These are phyloP conservation scores for Dioscorea alata DNA, from an alignment of 106 monocot genomes.

Conservation along the genomic window DNA sequence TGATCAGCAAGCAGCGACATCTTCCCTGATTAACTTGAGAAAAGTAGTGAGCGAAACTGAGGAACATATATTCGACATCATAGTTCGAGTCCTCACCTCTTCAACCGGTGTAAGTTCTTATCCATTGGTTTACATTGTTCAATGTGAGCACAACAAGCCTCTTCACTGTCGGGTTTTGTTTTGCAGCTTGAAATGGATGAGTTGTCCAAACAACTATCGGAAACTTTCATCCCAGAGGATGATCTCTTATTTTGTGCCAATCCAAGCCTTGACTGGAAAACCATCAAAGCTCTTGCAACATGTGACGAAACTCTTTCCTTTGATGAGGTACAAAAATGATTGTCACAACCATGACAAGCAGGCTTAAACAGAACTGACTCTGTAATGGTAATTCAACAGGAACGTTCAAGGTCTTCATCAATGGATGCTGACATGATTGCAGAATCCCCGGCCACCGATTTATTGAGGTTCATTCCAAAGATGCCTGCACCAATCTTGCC, in stretches of 20 bases:
- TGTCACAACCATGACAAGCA: no score
- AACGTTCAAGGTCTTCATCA: constrained; percentile 55
- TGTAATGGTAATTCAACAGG: constrained; percentile 22
- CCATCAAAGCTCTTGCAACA: constrained; percentile 22
- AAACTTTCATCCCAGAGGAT: constrained; percentile 71
- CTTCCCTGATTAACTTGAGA: constrained; percentile 36
- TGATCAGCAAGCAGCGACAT: constrained; percentile 43
- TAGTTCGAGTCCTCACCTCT: constrained; percentile 39
- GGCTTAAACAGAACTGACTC: no score
- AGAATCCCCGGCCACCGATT: constrained; percentile 37
- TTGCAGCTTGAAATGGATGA: constrained; percentile 56
- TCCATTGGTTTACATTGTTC: background rate
- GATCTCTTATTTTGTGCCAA: constrained; percentile 51
- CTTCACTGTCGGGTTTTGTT: constrained; percentile 8
- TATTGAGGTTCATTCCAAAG: constrained; percentile 29
- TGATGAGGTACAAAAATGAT: constrained; percentile 53
- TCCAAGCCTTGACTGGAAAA: constrained; percentile 54
- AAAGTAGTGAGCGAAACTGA: constrained; percentile 25
- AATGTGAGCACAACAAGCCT: background rate
- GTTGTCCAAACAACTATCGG: constrained; percentile 35
- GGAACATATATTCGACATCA: constrained; percentile 28
- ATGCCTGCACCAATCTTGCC: constrained; percentile 32
- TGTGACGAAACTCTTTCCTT: constrained; percentile 75
- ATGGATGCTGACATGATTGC: constrained; percentile 44
- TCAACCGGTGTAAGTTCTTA: constrained; percentile 48